Evolutionary conservation across 2,329 filamentous ascomycete genomes (phyloP), one percentile per base, ranked within the genome.

Genomic region (Pseudogymnoascus sp.): DNA sequence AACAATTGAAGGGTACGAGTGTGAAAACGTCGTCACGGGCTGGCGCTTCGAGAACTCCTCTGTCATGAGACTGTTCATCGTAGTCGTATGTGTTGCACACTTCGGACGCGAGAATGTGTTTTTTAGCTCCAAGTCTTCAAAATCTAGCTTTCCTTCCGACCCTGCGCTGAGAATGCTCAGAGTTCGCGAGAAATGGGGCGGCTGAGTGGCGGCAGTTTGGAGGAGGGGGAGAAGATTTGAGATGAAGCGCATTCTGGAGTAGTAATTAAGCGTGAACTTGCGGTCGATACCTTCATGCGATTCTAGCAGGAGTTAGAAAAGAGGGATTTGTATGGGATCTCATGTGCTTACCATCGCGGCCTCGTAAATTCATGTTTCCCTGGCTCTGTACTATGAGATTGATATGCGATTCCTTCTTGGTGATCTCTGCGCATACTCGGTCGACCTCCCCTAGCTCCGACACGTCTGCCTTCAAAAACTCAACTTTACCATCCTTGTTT

Each of bases 151-250:
- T 3, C 79, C 78, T 73, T 86, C 84, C 12, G 76, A 75, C n/a
- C 80, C 79, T 4, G 75, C 81, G 0, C 77, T 79, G 0, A 82
- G 72, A n/a, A 86, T 77, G n/a, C 74, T 79, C 23, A 86, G 76
- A 7, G 85, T 80, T 7, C 84, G 80, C 0, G 80, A 77, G 23
- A 84, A 75, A 4, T 73, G 65, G 0, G 75, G 67, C 0, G 82
- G 77, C n/a, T 69, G 69, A 8, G 61, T 60, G 23, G 61, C 65
- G 19, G 69, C 68, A 12, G 60, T 64, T 45, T 58, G 63, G 2
- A 88, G 75, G 0, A 80, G 75, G 0, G 85, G 84, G 7, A 86
- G 78, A 0, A 88, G 77, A 61, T 85, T 84, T 49, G 77, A 63
- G 11, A 81, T 76, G 67, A 86, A 82, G 39, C 82, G 82, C 65